Conservation (phyloP, 2,329 filamentous ascomycete genomes). For the Cercospora sesami region DNA sequence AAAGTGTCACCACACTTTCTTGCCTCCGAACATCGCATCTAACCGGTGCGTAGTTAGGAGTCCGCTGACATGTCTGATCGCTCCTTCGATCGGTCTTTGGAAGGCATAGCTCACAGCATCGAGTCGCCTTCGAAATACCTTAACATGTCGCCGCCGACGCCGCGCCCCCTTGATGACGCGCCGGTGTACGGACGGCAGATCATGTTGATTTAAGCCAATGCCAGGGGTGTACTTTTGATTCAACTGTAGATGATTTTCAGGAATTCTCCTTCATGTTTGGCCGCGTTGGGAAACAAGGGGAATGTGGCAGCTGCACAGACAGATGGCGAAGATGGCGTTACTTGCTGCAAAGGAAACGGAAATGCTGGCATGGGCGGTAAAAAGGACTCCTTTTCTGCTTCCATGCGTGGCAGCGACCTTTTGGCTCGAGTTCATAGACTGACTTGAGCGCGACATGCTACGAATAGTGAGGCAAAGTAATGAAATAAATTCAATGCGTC, state of each 20-base stretch:
- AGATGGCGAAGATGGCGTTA: slow-evolving; percentile 12
- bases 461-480: slow-evolving; percentile 15
- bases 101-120: slow-evolving; percentile 11
- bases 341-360: slow-evolving; percentile 2
- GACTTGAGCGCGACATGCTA: slow-evolving; percentile 8
- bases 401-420: background rate
- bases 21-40: slow-evolving; percentile 10
- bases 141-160: slow-evolving; percentile 16
- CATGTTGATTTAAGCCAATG: background rate
- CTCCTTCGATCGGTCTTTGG: slow-evolving; percentile 10
- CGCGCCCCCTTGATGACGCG: background rate
- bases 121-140: slow-evolving; percentile 20
- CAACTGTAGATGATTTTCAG: slow-evolving; percentile 5
- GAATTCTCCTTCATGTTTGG: background rate
- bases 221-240: slow-evolving; percentile 6
- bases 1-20: slow-evolving; percentile 16
- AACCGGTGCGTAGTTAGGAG: slow-evolving; percentile 23
- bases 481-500: slow-evolving; percentile 4
- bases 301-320: slow-evolving; percentile 4
- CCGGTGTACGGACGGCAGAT: background rate
- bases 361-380: background rate
- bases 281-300: background rate
- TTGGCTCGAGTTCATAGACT: slow-evolving; percentile 1
- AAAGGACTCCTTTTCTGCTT: background rate
- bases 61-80: slow-evolving; percentile 11